These are phyloP conservation scores for Colletotrichum paranaense DNA, from an alignment of 2,329 filamentous ascomycete species.

Conservation along the genomic window DNA sequence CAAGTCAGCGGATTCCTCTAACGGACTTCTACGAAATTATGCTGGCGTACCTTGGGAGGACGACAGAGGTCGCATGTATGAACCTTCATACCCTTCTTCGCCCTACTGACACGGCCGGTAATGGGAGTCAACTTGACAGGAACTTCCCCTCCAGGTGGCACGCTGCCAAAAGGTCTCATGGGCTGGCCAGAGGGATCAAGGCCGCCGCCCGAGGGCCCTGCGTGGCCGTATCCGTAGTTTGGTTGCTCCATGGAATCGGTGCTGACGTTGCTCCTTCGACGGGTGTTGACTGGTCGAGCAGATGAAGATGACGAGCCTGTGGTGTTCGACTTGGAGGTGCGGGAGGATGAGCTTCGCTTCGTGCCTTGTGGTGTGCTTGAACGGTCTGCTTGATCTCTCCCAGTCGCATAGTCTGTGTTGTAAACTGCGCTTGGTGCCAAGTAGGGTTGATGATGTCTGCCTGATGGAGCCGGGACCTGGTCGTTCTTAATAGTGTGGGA, in stretches of 20 bases:
- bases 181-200: slow-evolving; percentile 42
- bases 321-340: slow-evolving; percentile 44
- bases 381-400: slow-evolving; percentile 45
- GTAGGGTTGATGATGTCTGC: slow-evolving; percentile 46
- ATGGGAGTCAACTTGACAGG: slow-evolving; percentile 66
- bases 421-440: slow-evolving; percentile 47
- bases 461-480: slow-evolving; percentile 48
- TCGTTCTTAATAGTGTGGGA: slow-evolving; percentile 58
- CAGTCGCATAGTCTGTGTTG: slow-evolving; percentile 53
- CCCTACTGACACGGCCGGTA: slow-evolving; percentile 66
- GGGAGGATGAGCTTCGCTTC: slow-evolving; percentile 48
- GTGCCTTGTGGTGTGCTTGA: slow-evolving; percentile 47
- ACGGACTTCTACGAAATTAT: slow-evolving; percentile 1
- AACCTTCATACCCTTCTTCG: slow-evolving; percentile 69
- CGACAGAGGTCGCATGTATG: slow-evolving; percentile 65
- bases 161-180: slow-evolving; percentile 55
- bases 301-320: slow-evolving; percentile 40
- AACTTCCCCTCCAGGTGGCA: slow-evolving; percentile 46
- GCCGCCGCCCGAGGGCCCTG: slow-evolving; percentile 40
- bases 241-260: slow-evolving; percentile 61
- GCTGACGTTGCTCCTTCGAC: slow-evolving; percentile 58
- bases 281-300: slow-evolving; percentile 37
- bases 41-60: slow-evolving; percentile 58
- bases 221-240: slow-evolving; percentile 38
- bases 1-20: neutral